Percentiles rank a stretch among this genome's conserved stretches.
Conservation (phyloP, 148 eudicot genomes). For the Camellia granthamiana region DNA sequence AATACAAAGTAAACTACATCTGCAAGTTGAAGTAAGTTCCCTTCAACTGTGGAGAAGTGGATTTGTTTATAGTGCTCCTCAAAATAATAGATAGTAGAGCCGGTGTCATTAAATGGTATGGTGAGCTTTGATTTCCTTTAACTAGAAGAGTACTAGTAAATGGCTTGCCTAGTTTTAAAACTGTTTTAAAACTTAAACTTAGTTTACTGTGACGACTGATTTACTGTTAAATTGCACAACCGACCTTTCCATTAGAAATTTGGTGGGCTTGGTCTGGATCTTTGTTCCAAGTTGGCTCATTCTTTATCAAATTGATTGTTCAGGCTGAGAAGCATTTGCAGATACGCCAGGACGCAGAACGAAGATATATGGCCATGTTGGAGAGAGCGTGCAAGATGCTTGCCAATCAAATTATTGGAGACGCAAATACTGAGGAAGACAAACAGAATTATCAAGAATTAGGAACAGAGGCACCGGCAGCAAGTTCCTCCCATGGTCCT, state of each 20-base stretch:
- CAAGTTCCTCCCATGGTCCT: conserved; percentile 9
- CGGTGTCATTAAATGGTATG: neutral
- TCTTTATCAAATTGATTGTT: neutral
- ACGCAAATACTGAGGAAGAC: conserved; percentile 32
- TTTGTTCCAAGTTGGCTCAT: neutral
- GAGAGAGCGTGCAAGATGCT: conserved; percentile 79
- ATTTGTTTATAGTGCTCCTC: neutral
- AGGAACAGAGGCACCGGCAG: conserved; percentile 15
- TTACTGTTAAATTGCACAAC: neutral
- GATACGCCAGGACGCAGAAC: conserved; percentile 70
- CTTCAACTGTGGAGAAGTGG: neutral
- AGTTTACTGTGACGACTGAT: neutral
- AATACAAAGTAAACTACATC: conserved; percentile 75
- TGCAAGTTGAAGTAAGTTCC: conserved; percentile 68
- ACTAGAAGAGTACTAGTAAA: neutral
- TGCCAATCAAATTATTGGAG: conserved; percentile 62
- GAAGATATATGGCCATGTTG: conserved; percentile 63
- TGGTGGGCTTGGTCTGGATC: neutral
- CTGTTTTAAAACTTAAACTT: neutral
- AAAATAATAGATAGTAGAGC: neutral
- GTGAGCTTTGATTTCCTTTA: neutral
- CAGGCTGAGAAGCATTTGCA: conserved; percentile 84
- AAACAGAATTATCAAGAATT: conserved; percentile 32
- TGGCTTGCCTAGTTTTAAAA: neutral
- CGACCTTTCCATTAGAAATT: neutral